A percentile compares a stretch with the other conserved stretches of the same genome.
These are phyloP conservation scores for Globisporangium nagaii DNA, from an alignment of 352 stramenopile genomes.

Conservation along the genomic window DNA sequence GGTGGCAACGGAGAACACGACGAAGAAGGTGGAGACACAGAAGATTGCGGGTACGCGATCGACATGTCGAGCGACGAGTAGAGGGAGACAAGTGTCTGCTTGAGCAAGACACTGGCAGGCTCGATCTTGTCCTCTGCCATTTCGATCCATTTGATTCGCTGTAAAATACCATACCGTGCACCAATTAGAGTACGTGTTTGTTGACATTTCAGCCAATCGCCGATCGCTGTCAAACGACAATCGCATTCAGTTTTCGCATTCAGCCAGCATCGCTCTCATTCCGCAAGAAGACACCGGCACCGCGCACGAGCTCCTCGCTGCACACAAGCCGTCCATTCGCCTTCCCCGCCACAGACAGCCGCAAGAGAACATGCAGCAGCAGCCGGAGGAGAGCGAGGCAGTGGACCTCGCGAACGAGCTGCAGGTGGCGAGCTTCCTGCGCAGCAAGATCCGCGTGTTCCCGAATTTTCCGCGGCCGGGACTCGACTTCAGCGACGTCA, in stretches of 20 bases:
- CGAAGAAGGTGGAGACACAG: too few relatives aligned
- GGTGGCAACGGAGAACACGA: background rate
- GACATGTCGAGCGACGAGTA: background rate
- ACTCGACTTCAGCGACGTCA: constrained; percentile 66
- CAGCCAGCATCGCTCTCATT: background rate
- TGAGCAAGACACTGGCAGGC: too few relatives aligned
- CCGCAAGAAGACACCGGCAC: too few relatives aligned
- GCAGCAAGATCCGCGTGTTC: constrained; percentile 63
- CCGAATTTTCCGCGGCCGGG: constrained; percentile 52
- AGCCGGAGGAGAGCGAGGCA: background rate
- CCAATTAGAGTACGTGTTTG: too few relatives aligned
- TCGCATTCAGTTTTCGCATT: background rate
- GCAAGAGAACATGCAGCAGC: background rate
- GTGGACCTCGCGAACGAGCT: constrained; percentile 43
- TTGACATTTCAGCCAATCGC: too few relatives aligned
- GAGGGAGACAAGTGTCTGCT: background rate
- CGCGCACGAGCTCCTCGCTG: background rate
- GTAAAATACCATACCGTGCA: too few relatives aligned
- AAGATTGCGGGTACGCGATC: background rate
- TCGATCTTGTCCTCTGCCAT: too few relatives aligned
- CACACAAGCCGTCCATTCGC: background rate
- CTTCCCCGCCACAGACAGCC: background rate
- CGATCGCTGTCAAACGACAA: too few relatives aligned
- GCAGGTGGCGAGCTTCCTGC: constrained; percentile 54
- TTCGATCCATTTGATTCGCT: too few relatives aligned